Percentiles rank a stretch among this genome's conserved stretches.
Conservation (phyloP, 495 filamentous ascomycete genomes). For the Pyrenula aspistea region DNA sequence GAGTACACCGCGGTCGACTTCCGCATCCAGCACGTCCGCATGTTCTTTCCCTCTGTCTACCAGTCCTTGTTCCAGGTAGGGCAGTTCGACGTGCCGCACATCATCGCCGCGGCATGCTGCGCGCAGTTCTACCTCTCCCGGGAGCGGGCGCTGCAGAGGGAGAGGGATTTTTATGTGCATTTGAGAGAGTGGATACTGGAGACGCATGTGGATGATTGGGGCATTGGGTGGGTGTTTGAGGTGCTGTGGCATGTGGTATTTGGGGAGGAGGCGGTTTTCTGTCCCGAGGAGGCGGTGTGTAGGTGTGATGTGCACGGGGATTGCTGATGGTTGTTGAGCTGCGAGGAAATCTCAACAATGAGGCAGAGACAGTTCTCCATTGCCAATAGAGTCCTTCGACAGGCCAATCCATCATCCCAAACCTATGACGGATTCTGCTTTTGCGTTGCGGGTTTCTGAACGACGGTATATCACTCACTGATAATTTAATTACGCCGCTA, state of each 20-base stretch:
- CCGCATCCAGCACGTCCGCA: constrained; percentile 22
- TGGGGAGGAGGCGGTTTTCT: constrained; percentile 19
- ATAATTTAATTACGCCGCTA: too few species aligned
- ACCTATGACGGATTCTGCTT: too few species aligned
- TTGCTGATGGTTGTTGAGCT: too few species aligned
- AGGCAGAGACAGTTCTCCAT: too few species aligned
- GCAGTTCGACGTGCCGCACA: constrained; percentile 17
- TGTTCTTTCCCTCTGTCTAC: constrained; percentile 22
- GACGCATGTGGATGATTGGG: constrained; percentile 22
- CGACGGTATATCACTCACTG: too few species aligned
- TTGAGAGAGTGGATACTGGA: constrained; percentile 28
- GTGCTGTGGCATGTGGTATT: constrained; percentile 32
- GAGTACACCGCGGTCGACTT: constrained; percentile 21
- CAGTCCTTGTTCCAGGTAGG: constrained; percentile 18
- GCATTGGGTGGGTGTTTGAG: constrained; percentile 32
- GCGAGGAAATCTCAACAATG: too few species aligned
- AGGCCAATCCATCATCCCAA: too few species aligned
- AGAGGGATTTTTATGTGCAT: constrained; percentile 26
- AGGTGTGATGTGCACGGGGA: background rate
- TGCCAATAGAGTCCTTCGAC: too few species aligned
- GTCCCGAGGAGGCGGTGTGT: background rate
- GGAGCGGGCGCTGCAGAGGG: constrained; percentile 26
- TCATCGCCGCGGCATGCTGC: constrained; percentile 34
- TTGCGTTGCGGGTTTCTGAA: too few species aligned
- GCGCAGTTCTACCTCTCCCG: constrained; percentile 36